Evolutionary conservation across 2,329 filamentous ascomycete genomes (phyloP).

Genomic region (Neofusicoccum laricinum): DNA sequence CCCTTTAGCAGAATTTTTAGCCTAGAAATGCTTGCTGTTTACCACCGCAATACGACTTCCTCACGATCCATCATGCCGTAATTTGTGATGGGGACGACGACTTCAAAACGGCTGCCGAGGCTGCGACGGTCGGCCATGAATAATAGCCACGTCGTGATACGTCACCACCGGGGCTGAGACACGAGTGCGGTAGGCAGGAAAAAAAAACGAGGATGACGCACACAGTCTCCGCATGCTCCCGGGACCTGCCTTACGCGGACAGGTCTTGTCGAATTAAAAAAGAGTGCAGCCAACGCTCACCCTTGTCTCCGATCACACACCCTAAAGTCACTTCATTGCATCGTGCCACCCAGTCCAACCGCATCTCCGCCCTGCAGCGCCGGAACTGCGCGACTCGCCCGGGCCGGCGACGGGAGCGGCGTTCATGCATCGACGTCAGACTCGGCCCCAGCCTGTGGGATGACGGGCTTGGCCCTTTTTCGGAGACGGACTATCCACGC

Average conservation of each 20-base stretch:
- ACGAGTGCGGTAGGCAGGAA: background rate
- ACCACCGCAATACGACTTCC: slow-evolving; percentile 11
- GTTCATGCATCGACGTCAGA: no score
- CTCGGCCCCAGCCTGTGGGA: no score
- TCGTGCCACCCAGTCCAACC: background rate
- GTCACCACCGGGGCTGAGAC: background rate
- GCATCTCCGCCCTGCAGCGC: no score
- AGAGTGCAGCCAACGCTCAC: background rate
- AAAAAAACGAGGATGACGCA: background rate
- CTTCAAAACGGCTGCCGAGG: background rate
- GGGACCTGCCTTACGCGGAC: background rate
- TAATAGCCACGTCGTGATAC: background rate
- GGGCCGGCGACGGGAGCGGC: no score
- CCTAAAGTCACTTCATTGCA: slow-evolving; percentile 1
- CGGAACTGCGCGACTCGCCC: no score
- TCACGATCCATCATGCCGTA: background rate
- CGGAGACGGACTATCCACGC: no score
- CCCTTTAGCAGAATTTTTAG: slow-evolving; percentile 14
- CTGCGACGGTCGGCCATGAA: background rate
- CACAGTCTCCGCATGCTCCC: background rate
- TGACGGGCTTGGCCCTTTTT: no score
- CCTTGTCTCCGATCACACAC: slow-evolving; percentile 10
- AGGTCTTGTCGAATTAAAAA: background rate
- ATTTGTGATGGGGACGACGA: background rate
- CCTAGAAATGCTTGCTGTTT: slow-evolving; percentile 16